phyloP scores from a whole-genome alignment of 2,329 filamentous ascomycete genomes.

The Neofusicoccum ribis region DNA sequence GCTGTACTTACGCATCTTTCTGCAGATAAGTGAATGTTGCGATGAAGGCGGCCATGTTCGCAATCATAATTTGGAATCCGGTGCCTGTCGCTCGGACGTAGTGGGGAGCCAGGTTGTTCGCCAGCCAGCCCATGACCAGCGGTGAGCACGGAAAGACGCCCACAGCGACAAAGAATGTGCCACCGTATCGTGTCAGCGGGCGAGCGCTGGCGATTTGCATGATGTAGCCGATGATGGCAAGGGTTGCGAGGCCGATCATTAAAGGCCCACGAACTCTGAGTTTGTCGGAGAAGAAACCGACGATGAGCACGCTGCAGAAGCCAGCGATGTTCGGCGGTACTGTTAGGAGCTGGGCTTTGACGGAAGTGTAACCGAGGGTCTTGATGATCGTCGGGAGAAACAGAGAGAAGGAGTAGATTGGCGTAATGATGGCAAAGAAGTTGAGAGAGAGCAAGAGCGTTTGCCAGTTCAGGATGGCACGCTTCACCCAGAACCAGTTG shows the following conservation, averaged over 20 bases:
- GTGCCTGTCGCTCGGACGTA: constrained; percentile 57
- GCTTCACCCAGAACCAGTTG: constrained; percentile 44
- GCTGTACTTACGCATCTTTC: constrained; percentile 39
- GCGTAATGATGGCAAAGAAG: constrained; percentile 44
- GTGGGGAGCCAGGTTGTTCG: constrained; percentile 52
- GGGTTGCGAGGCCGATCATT: constrained; percentile 51
- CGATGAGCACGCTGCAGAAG: constrained; percentile 36
- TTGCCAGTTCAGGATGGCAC: constrained; percentile 32
- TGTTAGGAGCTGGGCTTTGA: constrained; percentile 39
- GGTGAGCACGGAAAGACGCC: constrained; percentile 44
- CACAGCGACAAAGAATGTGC: constrained; percentile 41
- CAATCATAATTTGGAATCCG: constrained; percentile 49
- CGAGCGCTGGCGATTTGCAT: constrained; percentile 50
- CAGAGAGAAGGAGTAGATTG: constrained; percentile 46
- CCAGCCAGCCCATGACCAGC: constrained; percentile 45
- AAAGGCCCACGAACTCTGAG: constrained; percentile 43
- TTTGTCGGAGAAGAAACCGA: constrained; percentile 50
- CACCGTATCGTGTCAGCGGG: constrained; percentile 41
- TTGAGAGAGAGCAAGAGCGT: constrained; percentile 42
- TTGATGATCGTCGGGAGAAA: constrained; percentile 43
- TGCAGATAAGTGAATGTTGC: constrained; percentile 53
- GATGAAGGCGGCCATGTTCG: constrained; percentile 54
- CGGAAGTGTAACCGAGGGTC: constrained; percentile 37
- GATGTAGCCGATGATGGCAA: constrained; percentile 52
- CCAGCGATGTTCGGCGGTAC: constrained; percentile 47